A percentile compares a stretch with the other conserved stretches of the same genome.
Evolutionary conservation across 305 asterid species (phyloP).

Genomic region (Fraxinus latifolia): DNA sequence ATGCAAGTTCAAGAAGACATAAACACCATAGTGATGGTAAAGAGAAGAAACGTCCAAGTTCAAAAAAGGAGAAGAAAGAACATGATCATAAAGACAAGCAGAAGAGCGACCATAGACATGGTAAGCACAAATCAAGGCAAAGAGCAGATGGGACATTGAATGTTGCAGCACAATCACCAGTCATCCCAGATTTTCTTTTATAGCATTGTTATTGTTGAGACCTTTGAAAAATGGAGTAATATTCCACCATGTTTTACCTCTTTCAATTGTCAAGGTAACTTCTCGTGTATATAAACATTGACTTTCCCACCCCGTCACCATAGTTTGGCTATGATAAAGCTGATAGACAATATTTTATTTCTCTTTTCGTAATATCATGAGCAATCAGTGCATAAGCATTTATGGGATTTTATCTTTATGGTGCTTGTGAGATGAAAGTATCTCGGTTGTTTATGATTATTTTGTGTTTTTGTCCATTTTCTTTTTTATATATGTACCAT

Average conservation of each 20-base stretch:
- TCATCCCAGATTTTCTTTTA: slow-evolving; percentile 85
- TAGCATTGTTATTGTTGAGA: slow-evolving; percentile 35
- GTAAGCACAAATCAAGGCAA: slow-evolving; percentile 59
- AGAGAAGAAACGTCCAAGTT: slow-evolving; percentile 54
- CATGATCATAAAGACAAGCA: slow-evolving; percentile 43
- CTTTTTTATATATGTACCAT: not conserved
- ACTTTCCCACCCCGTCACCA: slow-evolving; percentile 10
- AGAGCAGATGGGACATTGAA: slow-evolving; percentile 47
- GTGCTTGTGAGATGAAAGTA: slow-evolving; percentile 3
- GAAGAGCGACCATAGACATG: slow-evolving; percentile 45
- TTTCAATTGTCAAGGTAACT: slow-evolving; percentile 36
- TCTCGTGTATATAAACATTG: slow-evolving; percentile 40
- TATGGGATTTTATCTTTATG: not conserved
- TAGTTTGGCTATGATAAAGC: slow-evolving; percentile 26
- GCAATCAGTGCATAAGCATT: not conserved
- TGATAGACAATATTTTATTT: slow-evolving; percentile 15
- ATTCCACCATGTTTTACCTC: slow-evolving; percentile 4
- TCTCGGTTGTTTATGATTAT: not conserved
- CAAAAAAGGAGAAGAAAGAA: slow-evolving; percentile 49
- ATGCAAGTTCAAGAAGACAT: slow-evolving; percentile 40
- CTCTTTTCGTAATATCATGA: not conserved
- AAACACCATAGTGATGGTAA: slow-evolving; percentile 48
- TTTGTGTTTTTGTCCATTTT: not conserved
- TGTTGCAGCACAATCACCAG: slow-evolving; percentile 55
- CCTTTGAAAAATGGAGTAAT: slow-evolving; percentile 6